A percentile compares a stretch with the other conserved stretches of the same genome.
phyloP scores from a whole-genome alignment of 108 stramenopile species.

The Cyclotella cryptica region DNA sequence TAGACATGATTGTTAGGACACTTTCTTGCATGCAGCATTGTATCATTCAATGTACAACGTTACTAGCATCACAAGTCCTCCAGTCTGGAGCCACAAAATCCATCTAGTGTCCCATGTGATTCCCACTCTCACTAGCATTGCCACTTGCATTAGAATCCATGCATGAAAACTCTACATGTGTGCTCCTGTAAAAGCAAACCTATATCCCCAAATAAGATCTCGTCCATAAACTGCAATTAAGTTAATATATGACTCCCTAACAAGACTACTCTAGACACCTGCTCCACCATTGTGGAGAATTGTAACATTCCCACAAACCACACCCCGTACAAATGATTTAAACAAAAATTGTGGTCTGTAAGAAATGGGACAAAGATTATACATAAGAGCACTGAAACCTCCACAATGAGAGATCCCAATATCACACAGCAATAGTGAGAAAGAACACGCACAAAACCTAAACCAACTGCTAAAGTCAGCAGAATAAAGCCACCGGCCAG shows the following conservation, averaged over 20 bases:
- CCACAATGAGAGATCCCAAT: conserved; percentile 52
- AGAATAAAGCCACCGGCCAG: conserved; percentile 70
- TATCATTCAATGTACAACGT: background rate
- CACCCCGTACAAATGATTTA: conserved; percentile 76
- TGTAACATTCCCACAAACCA: conserved; percentile 71
- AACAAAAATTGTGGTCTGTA: conserved; percentile 60
- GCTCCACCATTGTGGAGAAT: conserved; percentile 63
- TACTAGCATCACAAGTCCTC: conserved; percentile 35
- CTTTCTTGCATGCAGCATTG: too few relatives aligned
- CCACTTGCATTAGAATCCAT: conserved; percentile 66
- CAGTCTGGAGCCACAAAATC: conserved; percentile 38
- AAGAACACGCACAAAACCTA: conserved; percentile 44
- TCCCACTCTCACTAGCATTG: background rate
- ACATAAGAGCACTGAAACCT: conserved; percentile 41
- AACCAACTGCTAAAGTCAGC: conserved; percentile 39
- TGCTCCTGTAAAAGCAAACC: conserved; percentile 62
- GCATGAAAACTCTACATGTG: conserved; percentile 56
- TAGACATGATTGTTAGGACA: too few relatives aligned
- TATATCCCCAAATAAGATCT: conserved; percentile 73
- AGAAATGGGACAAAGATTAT: conserved; percentile 57
- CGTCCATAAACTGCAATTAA: conserved; percentile 76
- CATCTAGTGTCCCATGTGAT: conserved; percentile 29
- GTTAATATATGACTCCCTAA: conserved; percentile 68
- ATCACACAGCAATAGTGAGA: conserved; percentile 42
- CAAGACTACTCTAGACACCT: conserved; percentile 57